Evolutionary conservation across 164 flowering plant species (phyloP).

Genomic region (Stephania japonica): DNA sequence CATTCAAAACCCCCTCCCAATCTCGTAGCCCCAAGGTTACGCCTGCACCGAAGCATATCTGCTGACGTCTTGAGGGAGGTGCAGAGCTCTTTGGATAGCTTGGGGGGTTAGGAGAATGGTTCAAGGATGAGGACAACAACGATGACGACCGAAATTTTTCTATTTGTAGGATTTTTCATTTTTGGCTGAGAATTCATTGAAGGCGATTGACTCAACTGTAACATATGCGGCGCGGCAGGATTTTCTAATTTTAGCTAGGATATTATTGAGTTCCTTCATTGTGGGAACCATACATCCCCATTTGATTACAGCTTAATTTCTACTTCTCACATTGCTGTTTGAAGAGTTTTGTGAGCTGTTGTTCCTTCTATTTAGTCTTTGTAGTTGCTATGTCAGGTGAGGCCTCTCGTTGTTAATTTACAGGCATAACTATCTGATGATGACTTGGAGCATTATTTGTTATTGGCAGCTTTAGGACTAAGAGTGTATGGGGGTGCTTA

Average conservation of each 20-base stretch:
- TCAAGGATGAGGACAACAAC: background rate
- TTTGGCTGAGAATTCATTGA: slow-evolving; percentile 19
- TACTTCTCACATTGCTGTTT: background rate
- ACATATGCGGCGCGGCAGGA: slow-evolving; percentile 67
- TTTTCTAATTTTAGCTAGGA: slow-evolving; percentile 1
- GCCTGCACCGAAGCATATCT: slow-evolving; percentile 83
- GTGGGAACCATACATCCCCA: background rate
- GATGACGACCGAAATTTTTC: slow-evolving; percentile 4
- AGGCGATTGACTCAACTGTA: slow-evolving; percentile 50
- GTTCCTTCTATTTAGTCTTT: background rate
- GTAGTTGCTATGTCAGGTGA: background rate
- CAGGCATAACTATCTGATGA: no score
- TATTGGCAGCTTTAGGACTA: no score
- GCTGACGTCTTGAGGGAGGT: slow-evolving; percentile 86
- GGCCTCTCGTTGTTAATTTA: background rate
- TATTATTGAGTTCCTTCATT: background rate
- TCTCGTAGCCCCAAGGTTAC: slow-evolving; percentile 56
- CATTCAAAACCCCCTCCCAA: slow-evolving; percentile 71
- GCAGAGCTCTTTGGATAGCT: slow-evolving; percentile 74
- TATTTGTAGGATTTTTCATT: background rate
- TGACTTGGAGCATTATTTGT: no score
- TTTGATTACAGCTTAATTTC: background rate
- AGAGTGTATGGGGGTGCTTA: no score
- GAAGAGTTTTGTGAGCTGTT: background rate
- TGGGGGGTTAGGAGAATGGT: slow-evolving; percentile 28